Base-by-base conservation (phyloP, 805 yeast species). In the Ogataea nakhonphanomensis region DNA sequence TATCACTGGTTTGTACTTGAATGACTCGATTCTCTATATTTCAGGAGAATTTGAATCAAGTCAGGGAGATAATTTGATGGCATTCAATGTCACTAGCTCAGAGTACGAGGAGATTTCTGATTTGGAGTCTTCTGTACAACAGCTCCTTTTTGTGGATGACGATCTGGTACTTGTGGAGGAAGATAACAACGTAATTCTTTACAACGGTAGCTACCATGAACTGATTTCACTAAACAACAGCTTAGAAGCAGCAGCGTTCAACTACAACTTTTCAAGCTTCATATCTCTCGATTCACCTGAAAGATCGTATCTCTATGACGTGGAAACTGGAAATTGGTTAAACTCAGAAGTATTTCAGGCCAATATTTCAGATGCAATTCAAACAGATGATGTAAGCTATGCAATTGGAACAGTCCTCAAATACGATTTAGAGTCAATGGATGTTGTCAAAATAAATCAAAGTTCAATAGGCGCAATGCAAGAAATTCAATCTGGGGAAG, bases 11-110 rank as follows among this genome's bases (percentile, higher is more conserved):
- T 41, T 65, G n/a, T 55, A 55, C 3, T 30, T 56, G 3, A 48
- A 58, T 24, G 64, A 69, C 23, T 52, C 65, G 2, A 46, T 62
- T 1, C 45, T 78, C 10, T 61, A 62, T 24, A 50, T 81, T 37
- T 74, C 76, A 4, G 88, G 86, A 37, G 69, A 69, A 13, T 70
- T 74, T 44, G 52, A 59, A 2, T 59, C 71, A 4, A 37, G 50
- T 0, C 54, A 60, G 30, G 69, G 73, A 27, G 64, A 54, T 15
- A 66, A 70, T 44, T 58, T 77, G 22, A 50, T 71, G 2, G 57
- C 54, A 2, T 39, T 69, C 3, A 46, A 57, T 4, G 41, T 70
- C 4, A 9, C 13, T 8, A 23, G 24, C 10, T 15, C 17, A n/a
- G 35, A 25, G 10, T 30, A 28, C 13, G 7, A 25, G 5, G 35